Base-by-base conservation (phyloP, 306 rosid species). In the Comarum palustre region DNA sequence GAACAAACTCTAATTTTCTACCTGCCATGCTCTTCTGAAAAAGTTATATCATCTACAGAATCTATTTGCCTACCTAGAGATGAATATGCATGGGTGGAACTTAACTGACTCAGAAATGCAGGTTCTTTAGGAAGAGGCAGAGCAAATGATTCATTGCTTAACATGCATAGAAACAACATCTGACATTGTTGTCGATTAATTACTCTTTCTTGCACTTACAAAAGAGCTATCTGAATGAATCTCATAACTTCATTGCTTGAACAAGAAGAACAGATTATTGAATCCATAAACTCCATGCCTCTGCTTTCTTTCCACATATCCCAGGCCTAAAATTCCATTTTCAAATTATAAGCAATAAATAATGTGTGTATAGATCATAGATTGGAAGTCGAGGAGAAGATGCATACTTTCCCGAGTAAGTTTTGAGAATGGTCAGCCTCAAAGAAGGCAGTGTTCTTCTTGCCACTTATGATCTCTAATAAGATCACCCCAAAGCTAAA, bases 151-250 rank as follows among this genome's bases (percentile, higher is more conserved):
- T 73, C 13, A 15, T 73, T 45, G 77, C 70, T 73, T 6, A 73
- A n/a, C n/a, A n/a, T n/a, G 69, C 61, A 47, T 2, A 34, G 43
- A 60, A 31, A 61, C 27, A 6, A 62, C 38, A 45, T 73, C 77
- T 0, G 70, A 61, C 61, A 61, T 46, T 9, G 32, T 73, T 73
- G 70, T 73, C 70, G n/a, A 62, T 73, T 50, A 8, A 45, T 6
- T 2, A 70, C 70, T 73, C 69, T 73, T 60, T 73, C 76, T 60
- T 73, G 76, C 20, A 60, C 69, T 2, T 69, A 73, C 22, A 73
- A 39, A 34, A 73, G 69, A 61, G 70, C 77, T 38, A 62, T n/a
- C 43, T 73, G 60, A 4, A 62, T 60, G 68, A 8, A 61, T 62
- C 77, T 61, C 34, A 16, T 22, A 60, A 34, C 70, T 45, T 73